Evolutionary conservation across 2,329 filamentous ascomycete species (phyloP).

Genomic region (Fusarium sp.): DNA sequence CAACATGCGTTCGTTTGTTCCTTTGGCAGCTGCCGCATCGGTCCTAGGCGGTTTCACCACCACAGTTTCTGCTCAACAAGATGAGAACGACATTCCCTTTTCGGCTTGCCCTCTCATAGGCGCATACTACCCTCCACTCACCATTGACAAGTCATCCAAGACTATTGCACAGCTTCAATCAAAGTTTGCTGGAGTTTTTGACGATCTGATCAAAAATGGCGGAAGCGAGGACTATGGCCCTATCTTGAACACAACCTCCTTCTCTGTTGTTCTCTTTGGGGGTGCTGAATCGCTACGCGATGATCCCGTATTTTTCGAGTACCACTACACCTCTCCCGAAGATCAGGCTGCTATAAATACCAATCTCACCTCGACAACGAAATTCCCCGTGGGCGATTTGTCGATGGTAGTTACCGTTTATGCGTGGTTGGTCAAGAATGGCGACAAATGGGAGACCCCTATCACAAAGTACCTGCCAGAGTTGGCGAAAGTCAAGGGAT

Average conservation of each 20-base stretch:
- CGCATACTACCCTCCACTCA: constrained; percentile 35
- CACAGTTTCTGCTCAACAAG: neutral
- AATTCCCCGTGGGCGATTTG: constrained; percentile 45
- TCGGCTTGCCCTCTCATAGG: constrained; percentile 35
- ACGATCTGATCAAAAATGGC: constrained; percentile 22
- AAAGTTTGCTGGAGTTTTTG: constrained; percentile 18
- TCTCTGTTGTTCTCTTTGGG: constrained; percentile 34
- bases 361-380: constrained; percentile 38
- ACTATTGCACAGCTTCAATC: neutral
- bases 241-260: constrained; percentile 34
- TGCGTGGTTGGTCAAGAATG: constrained; percentile 46
- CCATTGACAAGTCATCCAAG: constrained; percentile 12
- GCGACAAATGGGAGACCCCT: constrained; percentile 43
- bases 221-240: constrained; percentile 32
- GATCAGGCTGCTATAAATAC: constrained; percentile 11
- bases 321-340: constrained; percentile 35
- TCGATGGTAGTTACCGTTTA: constrained; percentile 50
- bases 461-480: constrained; percentile 48
- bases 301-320: constrained; percentile 33
- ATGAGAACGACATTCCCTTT: constrained; percentile 20
- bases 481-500: neutral
- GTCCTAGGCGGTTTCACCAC: neutral
- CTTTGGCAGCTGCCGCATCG: neutral
- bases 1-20: constrained; percentile 1
- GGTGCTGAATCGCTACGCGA: constrained; percentile 11